Base-by-base conservation (phyloP, 495 filamentous ascomycete species). In the Mycothermus thermophilus region DNA sequence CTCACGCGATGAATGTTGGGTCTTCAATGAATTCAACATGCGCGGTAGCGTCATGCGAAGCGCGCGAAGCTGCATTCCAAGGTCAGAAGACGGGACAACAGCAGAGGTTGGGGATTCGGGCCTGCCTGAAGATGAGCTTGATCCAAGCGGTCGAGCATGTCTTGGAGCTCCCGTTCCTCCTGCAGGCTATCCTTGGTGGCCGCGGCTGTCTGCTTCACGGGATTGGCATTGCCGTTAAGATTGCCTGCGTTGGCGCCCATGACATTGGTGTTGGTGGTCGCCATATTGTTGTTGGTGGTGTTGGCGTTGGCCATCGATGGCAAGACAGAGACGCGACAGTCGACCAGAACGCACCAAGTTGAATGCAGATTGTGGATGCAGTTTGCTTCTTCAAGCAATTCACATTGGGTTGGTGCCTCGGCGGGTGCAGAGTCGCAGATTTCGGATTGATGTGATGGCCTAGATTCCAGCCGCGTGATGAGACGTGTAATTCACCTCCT, bases 1-100 rank as follows among this genome's bases (percentile, higher is more conserved):
- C 55, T 29, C 52, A 64, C 54, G 53, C 11, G 61, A 59, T 18
- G 52, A 25, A 19, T 60, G 48, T 35, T 62, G 48, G 37, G 48
- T 29, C 4, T 46, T 47, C 20, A 69, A 31, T n/a, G 64, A 53
- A 24, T 53, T 55, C 26, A 69, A 38, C 50, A 71, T 62, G 14
- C 58, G 55, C 15, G 60, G 64, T 24, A 69, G 51, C 23, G 60
- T 57, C 7, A 59, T 60, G 37, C 63, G 55, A 22, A 68, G 42
- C 12, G 40, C 54, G 30, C 60, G 47, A 13, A 65, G 51, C 65
- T 67, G 41, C 21, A 41, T 23, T 11, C 10, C 16, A 12, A 42
- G 21, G 38, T 53, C 35, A 44, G 47, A 32, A 34, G 16, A 42
- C 16, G n/a, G n/a, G 39, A 41, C 31, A 27, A 30, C 1, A 11